A percentile compares a stretch with the other conserved stretches of the same genome.
These are phyloP conservation scores for Spinacia oleracea DNA, from an alignment of 179 eudicot species.

Conservation along the genomic window DNA sequence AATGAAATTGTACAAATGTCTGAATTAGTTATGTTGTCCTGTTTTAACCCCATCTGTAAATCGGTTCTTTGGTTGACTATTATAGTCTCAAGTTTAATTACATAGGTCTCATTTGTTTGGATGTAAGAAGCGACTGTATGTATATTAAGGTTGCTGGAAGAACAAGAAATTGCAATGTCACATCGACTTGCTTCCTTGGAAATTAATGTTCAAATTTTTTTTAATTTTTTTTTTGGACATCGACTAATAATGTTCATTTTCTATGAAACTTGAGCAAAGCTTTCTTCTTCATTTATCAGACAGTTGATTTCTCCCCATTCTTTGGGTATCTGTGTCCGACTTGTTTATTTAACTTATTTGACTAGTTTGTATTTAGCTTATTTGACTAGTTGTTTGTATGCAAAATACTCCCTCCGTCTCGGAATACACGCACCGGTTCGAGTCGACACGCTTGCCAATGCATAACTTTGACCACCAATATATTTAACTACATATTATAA, in stretches of 20 bases:
- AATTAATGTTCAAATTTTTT: neutral
- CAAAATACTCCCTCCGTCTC: too few species aligned
- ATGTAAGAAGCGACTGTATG: constrained; percentile 15
- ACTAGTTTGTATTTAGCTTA: neutral
- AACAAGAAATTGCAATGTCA: constrained; percentile 2
- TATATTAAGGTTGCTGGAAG: constrained; percentile 1
- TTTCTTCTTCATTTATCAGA: neutral
- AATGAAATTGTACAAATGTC: constrained; percentile 17
- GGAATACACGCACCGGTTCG: too few species aligned
- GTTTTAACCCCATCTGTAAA: constrained; percentile 3
- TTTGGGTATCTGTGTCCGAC: neutral
- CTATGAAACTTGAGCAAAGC: neutral
- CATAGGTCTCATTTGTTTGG: constrained; percentile 5
- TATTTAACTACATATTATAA: too few species aligned
- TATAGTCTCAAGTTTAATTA: constrained; percentile 12
- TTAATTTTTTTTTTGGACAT: too few species aligned
- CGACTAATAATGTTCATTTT: too few species aligned
- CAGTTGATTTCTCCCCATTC: neutral
- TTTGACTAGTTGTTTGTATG: neutral
- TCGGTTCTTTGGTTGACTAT: constrained; percentile 15
- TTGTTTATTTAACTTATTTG: neutral
- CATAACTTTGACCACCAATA: too few species aligned
- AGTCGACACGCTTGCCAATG: too few species aligned
- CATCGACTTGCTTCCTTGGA: constrained; percentile 7
- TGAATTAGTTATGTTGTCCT: constrained; percentile 5